Base-by-base conservation (phyloP, 1,284 basidiomycete species). In the Agaricales sp. region DNA sequence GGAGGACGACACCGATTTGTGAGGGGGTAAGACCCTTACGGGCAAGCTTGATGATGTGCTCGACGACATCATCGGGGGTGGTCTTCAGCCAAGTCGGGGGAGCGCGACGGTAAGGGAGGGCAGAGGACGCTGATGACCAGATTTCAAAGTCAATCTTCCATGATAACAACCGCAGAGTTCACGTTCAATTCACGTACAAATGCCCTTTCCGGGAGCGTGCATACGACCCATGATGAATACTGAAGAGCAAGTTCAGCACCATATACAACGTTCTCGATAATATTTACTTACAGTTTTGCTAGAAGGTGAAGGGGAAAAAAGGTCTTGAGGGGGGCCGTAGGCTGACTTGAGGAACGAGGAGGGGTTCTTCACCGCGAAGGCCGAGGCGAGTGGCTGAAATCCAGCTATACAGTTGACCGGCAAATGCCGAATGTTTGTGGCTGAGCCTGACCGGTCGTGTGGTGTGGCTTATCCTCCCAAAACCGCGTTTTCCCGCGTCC, bases 171-270 rank as follows among this genome's bases (percentile, higher is more conserved):
- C n/a, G 24, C 39, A 50, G 24, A 18, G 35, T 14, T 14, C 21
- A 4, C 18, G 13, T 41, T 35, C 49, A 37, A 14, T 39, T 54
- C 47, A 80, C 82, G 61, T 70, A 89, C 86, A 90, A 77, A 95
- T 94, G 79, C 92, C 92, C 89, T 97, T 95, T 75, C 91, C 90
- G 71, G 90, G 90, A 81, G 90, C 90, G 80, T 95, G 92, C 89
- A 94, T 92, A 67, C 90, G 87, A 88, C 87, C 86, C 84, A 88
- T 88, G 71, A 59, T 41, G 39, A 18, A 20, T 41, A 8, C 39
- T 41, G 16, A 16, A 16, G 8, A 16, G n/a, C n/a, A 8, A 16
- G 39, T 18, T 41, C 16, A 41, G 39, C 30, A 35, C 30, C n/a
- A 11, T n/a, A 11, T 8, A n/a, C 30, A 11, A n/a, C n/a, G 30